Base-by-base conservation (phyloP, 441 rosid genomes). In the Arabidopsis lyrata region DNA sequence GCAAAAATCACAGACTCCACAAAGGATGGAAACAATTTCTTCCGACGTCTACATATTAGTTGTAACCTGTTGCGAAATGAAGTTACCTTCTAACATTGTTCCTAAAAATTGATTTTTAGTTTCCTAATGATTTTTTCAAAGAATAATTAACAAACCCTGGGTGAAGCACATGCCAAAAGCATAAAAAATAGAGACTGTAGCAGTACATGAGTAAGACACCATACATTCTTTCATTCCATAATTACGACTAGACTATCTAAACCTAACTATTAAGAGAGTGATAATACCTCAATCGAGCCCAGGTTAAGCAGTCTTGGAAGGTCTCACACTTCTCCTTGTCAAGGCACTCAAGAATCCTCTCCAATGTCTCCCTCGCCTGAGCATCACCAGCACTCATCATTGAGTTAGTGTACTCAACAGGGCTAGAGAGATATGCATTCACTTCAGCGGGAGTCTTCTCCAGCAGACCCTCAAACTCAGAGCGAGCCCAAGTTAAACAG, bases 401-500 rank as follows among this genome's bases (percentile, higher is more conserved):
- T 39, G 89, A 74, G 71, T 85, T 62, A 36, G 86, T 73, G 83
- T 93, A 93, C 74, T 91, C 98, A 20, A 22, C 83, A 2, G 96
- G 90, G 76, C 83, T 89, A 29, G 88, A 81, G 22, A 93, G 85
- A 76, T 81, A 93, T 10, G 98, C 92, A 85, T 91, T 91, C 53
- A 87, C 98, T 83, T 93, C 98, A 5, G 92, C 84, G 0, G 97
- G 98, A 66, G 94, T 89, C 82, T 93, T 93, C 86, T 89, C 98
- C 49, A 93, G 87, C 70, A 91, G 82, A 78, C 98, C 98, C 81
- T 93, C 98, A 63, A 93, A 93, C 82, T 93, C 98, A 34, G 98
- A 93, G 48, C 97, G 88, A 44, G 97, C 98, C 98, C 98, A 93
- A 62, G 98, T 93, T 77, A 93, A 78, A 80, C 95, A 91, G 74